Percentiles rank a stretch among this genome's conserved stretches.
Conservation (phyloP, 106 monocot genomes). For the Posidonia australis region DNA sequence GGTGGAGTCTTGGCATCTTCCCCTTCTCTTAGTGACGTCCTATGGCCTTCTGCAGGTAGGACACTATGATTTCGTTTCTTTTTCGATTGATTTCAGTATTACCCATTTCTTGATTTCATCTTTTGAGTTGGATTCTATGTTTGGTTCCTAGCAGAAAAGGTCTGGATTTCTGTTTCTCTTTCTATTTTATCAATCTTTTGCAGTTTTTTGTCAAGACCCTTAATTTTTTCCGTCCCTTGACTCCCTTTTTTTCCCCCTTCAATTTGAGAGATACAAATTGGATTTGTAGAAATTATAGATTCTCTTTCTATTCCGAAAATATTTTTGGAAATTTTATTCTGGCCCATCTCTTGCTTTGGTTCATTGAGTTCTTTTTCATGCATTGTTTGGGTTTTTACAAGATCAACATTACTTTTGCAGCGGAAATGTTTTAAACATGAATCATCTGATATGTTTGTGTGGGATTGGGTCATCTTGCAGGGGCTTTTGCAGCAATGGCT, state of each 20-base stretch:
- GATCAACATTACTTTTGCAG: neutral
- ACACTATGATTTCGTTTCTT: too few relatives aligned
- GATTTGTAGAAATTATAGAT: too few relatives aligned
- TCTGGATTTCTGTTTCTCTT: too few relatives aligned
- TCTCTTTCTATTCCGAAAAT: too few relatives aligned
- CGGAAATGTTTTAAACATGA: too few relatives aligned
- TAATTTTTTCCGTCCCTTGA: too few relatives aligned
- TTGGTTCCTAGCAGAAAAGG: neutral
- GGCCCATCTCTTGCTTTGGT: neutral
- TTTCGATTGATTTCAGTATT: neutral
- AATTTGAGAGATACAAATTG: too few relatives aligned
- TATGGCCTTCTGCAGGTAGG: conserved; percentile 72
- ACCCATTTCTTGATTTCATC: neutral
- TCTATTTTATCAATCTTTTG: too few relatives aligned
- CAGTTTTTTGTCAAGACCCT: too few relatives aligned
- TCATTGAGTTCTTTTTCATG: neutral
- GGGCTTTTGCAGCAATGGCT: conserved; percentile 86
- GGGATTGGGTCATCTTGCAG: conserved; percentile 12
- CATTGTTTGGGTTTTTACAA: neutral
- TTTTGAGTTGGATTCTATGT: neutral
- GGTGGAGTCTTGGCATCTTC: neutral
- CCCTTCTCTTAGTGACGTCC: conserved; percentile 54
- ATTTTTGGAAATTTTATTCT: neutral
- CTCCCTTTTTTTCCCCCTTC: too few relatives aligned
- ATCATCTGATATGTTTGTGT: neutral